Base-by-base conservation (phyloP, 305 asterid species). In the Solanum hybrid region DNA sequence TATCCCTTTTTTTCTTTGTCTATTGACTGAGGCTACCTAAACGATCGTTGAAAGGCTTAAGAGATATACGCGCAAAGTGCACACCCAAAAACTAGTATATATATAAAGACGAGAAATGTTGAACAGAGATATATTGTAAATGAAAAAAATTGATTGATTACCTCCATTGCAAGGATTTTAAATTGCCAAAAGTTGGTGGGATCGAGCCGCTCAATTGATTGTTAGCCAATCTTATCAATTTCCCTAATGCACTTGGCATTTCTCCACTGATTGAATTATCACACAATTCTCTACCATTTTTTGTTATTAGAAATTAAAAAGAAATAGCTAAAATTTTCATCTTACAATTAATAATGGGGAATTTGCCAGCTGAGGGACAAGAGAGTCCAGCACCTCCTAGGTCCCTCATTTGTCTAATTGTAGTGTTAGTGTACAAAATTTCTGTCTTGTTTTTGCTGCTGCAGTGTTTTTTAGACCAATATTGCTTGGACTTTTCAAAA, bases 321-420 rank as follows among this genome's bases (percentile, higher is more conserved):
- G 37, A 75, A 75, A 29, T 75, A 6, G 24, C 14, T 17, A 29
- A 32, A 42, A 6, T 20, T 16, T 17, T 38, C 7, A 32, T 16
- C 93, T 92, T 89, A 92, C 94, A 92, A 35, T 35, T 91, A 14
- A 89, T 85, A 71, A 71, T 87, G 93, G 84, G 91, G 93, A 87
- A n/a, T n/a, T 6, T 75, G 87, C 92, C 46, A 91, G 89, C 86
- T 91, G 90, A 66, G 92, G 91, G 29, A 89, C 89, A 89, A 5
- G 91, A 80, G 22, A 91, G 77, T 51, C 90, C 86, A 76, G 91
- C 94, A 35, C 78, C 56, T 6, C 90, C 94, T 85, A 92, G 90
- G 46, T 90, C 92, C 90, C 89, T 75, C 51, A 34, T 75, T 71
- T 78, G 51, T 17, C 16, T 13, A 35, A 36, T 10, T 36, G 29